Base-by-base conservation (phyloP, 2,329 filamentous ascomycete species). In the Colletotrichum neosansevieriae region DNA sequence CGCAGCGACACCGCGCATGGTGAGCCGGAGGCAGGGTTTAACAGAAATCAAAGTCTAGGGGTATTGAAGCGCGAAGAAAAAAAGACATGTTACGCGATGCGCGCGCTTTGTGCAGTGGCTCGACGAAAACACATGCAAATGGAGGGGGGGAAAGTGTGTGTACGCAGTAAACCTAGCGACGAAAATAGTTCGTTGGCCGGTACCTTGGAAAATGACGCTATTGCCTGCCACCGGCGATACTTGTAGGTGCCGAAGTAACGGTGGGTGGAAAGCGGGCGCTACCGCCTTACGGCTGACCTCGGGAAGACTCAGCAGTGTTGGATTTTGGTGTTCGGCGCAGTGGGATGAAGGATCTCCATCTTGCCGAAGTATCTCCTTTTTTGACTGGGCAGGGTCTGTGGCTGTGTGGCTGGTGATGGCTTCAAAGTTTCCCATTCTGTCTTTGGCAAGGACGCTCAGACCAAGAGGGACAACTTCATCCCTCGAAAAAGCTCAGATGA, bases 221-320 rank as follows among this genome's bases (percentile, higher is more conserved):
- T 69, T 61, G 66, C 61, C 62, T 56, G n/a, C 47, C 47, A 49
- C 61, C 34, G 61, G 61, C 66, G 66, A 63, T 56, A 54, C 66
- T 50, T 63, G 63, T 51, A 69, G 63, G 19, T 36, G 66, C 62
- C 61, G 62, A 66, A 65, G 59, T 56, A 24, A 68, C 29, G 58
- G 57, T 36, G 29, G 32, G 59, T 67, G 59, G 59, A 38, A 53
- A 32, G 60, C 7, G 29, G 61, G 45, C 44, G 44, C 36, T 29
- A 29, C 29, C 38, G 36, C 36, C 11, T 38, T 38, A 24, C 36
- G 58, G 58, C 58, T 61, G 58, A 61, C 58, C 58, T 53, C 58
- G 58, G 58, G 47, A 53, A 53, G 36, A 53, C 45, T 21, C 49
- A 51, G n/a, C n/a, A n/a, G n/a, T n/a, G n/a, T n/a, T n/a, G n/a